Base-by-base conservation (phyloP, 1,284 basidiomycete genomes). In the Malassezia restricta region DNA sequence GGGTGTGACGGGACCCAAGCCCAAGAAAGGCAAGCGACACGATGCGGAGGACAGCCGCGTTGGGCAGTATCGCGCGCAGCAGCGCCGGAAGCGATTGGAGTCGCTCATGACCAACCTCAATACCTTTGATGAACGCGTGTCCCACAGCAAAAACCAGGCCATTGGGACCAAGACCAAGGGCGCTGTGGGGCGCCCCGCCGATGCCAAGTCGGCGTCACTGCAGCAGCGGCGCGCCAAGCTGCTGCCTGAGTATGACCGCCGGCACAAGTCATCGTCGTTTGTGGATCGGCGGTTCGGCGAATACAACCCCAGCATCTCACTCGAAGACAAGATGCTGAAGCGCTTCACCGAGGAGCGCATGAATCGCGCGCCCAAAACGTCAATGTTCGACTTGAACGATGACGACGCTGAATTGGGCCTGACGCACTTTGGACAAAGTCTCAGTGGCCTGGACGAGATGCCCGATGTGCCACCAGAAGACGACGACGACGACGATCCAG, bases 271-370 rank as follows among this genome's bases (percentile, higher is more conserved):
- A 11, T 90, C 91, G 8, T 86, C 87, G 5, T 85, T 99, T 60
- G 77, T 92, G 49, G 94, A 99, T 75, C 81, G 88, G 50, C 84
- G 94, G 37, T 95, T 98, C 66, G 94, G 94, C 76, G 94, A 98
- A 79, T 84, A 86, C 65, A 83, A 98, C 64, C 83, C 90, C 1
- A 80, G 82, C 8, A 82, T 98, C 79, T 84, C 85, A 8, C 78
- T 89, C 14, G 94, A 99, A 73, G 92, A 98, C 65, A 86, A 89
- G 61, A 96, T 96, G 84, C 79, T 98, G 28, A 90, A 95, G 75
- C 84, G 94, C 33, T 98, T 95, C 74, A 96, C 90, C 5, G 81
- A 81, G 56, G 92, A 96, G 74, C 61, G 66, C 42, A 64, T 70
- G 46, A 49, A 59, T 9, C 51, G 64, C 28, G 50, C 63, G 54